phyloP scores from a whole-genome alignment of 1,284 basidiomycete genomes.

The Rhodotorula glutinis region DNA sequence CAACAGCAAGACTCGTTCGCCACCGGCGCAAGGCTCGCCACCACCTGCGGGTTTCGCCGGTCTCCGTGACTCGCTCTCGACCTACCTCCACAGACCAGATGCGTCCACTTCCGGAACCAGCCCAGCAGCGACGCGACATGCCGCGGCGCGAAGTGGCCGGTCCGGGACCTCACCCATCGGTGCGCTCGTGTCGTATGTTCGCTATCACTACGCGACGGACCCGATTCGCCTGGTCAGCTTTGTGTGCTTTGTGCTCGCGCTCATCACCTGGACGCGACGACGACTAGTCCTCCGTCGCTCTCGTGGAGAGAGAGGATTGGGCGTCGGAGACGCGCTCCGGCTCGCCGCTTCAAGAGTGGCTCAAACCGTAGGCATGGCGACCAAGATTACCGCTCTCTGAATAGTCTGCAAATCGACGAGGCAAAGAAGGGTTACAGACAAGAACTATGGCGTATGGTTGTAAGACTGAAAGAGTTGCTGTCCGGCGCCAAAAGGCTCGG shows the following conservation, averaged over 20 bases:
- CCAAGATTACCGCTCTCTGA: conserved; percentile 30
- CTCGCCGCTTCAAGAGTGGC: conserved; percentile 11
- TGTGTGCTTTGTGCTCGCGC: conserved; percentile 25
- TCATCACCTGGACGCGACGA: conserved; percentile 25
- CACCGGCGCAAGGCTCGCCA: background rate
- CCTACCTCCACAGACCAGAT: conserved; percentile 16
- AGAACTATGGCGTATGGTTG: background rate
- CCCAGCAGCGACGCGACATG: background rate
- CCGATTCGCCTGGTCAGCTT: conserved; percentile 25
- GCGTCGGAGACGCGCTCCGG: conserved; percentile 3
- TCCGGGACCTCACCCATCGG: background rate
- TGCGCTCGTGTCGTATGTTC: conserved; percentile 10
- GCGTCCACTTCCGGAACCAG: too few species aligned
- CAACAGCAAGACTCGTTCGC: background rate
- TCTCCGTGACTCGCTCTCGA: conserved; percentile 25
- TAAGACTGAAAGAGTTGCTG: too few species aligned
- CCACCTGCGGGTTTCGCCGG: conserved; percentile 19
- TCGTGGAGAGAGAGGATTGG: conserved; percentile 10
- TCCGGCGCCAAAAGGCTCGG: too few species aligned
- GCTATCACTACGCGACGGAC: conserved; percentile 24
- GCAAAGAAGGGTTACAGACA: background rate
- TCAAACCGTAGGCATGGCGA: conserved; percentile 36
- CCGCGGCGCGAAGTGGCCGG: background rate
- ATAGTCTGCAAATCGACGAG: background rate
- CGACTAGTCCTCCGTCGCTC: background rate